Evolutionary conservation across 2,329 filamentous ascomycete species (phyloP), one percentile per base, ranked within the genome.

Genomic region (Diaporthe vaccinii): DNA sequence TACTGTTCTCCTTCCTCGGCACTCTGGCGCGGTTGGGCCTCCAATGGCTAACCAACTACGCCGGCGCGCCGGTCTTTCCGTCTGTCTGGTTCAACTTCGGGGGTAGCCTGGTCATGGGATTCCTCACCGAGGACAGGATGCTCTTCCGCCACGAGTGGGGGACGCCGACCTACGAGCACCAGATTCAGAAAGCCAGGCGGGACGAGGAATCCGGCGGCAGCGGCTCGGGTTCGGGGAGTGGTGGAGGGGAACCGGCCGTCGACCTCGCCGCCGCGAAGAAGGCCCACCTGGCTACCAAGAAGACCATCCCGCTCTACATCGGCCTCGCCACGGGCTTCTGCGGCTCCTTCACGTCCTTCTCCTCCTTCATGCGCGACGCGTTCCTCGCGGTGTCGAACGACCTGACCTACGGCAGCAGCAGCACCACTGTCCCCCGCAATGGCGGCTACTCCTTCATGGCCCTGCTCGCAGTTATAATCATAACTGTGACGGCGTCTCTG

Each of bases 61-160:
- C 93, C 1, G 93, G 93, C 31, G 91, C 94, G 0, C 95, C 95
- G 0, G 86, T 97, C 31, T 96, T 94, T 73, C 89, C 91, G 69
- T 92, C 94, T 2, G 84, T 98, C 31, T 98, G 96, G 96, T 93
- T 95, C 76, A 98, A 98, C 80, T 93, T 98, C 62, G 91, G 88
- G 1, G 96, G 96, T 1, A 93, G 94, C 73, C 81, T 97, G 0
- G 78, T 98, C 75, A 94, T 98, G 91, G 96, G 97, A 3, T 97
- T 98, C 81, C 88, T 98, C 3, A 86, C 90, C 14, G 94, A 98
- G 84, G 95, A 98, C 80, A 88, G 91, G 77, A 92, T 89, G 79
- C 85, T 98, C 9, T 97, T 98, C 82, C 90, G 89, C 41, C 84
- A 91, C 75, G 92, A 94, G 84, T 93, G 90, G 90, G 91, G 90